Conservation (phyloP, 164 flowering plant species). For the Aristolochia californica region DNA sequence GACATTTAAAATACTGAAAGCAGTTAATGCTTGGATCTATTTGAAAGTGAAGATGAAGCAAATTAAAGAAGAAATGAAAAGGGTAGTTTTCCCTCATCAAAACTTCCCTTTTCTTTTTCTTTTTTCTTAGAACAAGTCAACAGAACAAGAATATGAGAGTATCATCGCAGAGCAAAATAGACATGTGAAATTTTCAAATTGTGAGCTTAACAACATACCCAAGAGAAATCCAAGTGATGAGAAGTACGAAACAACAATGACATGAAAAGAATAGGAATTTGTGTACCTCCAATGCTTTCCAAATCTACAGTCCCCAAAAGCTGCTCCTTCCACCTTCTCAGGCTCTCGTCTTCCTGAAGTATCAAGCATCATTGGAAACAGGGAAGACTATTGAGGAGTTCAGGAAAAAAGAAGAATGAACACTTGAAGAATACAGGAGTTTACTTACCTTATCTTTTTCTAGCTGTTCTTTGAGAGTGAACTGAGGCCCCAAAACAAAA, state of each 20-base stretch:
- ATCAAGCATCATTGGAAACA: background rate
- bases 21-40: too few species aligned
- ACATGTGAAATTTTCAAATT: too few species aligned
- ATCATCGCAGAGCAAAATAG: too few species aligned
- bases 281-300: constrained; percentile 22
- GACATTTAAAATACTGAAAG: background rate
- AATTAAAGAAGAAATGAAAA: too few species aligned
- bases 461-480: constrained; percentile 56
- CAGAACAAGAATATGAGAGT: too few species aligned
- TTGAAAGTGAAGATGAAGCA: too few species aligned
- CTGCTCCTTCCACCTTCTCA: constrained; percentile 35
- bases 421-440: too few species aligned
- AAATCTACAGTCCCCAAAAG: constrained; percentile 29
- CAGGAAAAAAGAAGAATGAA: background rate
- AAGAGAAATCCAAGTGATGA: too few species aligned
- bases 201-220: too few species aligned
- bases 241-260: background rate
- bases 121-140: too few species aligned
- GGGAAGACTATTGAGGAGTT: background rate
- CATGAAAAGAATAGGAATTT: background rate
- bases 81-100: too few species aligned
- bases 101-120: too few species aligned
- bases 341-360: constrained; percentile 30
- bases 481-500: constrained; percentile 65
- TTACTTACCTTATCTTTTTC: constrained; percentile 68